phyloP scores from a whole-genome alignment of 805 yeast species.

The Myxozyma monticola region DNA sequence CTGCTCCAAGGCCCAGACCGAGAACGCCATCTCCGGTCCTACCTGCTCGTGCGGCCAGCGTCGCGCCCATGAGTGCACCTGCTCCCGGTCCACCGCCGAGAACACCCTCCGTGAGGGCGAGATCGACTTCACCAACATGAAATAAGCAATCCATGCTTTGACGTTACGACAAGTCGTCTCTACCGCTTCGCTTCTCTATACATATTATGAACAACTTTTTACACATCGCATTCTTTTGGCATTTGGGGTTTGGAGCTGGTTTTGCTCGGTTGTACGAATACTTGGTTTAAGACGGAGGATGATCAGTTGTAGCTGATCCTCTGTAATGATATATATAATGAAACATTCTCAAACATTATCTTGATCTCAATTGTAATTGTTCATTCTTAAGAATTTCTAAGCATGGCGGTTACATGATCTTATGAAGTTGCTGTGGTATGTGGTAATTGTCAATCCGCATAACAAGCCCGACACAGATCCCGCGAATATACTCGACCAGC shows the following conservation, averaged over 20 bases:
- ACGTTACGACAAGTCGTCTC: too few relatives aligned
- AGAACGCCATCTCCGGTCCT: slow-evolving; percentile 46
- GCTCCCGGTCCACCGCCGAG: slow-evolving; percentile 47
- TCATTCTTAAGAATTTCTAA: not conserved
- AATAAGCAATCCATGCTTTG: too few relatives aligned
- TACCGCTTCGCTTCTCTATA: too few relatives aligned
- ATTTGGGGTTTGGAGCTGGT: too few relatives aligned
- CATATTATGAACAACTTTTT: too few relatives aligned
- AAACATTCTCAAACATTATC: not conserved
- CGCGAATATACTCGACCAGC: too few relatives aligned
- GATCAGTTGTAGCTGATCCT: not conserved
- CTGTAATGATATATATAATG: not conserved
- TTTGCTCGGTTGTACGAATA: too few relatives aligned
- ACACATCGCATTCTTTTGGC: too few relatives aligned
- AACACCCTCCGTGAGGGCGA: slow-evolving; percentile 54
- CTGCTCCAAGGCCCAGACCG: slow-evolving; percentile 53
- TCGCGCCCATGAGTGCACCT: slow-evolving; percentile 53
- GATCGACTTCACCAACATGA: slow-evolving; percentile 53
- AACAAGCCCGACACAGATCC: too few relatives aligned
- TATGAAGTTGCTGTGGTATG: too few relatives aligned
- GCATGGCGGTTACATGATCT: not conserved
- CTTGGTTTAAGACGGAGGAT: too few relatives aligned
- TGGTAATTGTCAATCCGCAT: too few relatives aligned
- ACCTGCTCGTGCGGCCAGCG: slow-evolving; percentile 62
- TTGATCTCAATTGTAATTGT: not conserved